phyloP scores from a whole-genome alignment of 768 basidiomycete species.

The Boletus sp. region DNA sequence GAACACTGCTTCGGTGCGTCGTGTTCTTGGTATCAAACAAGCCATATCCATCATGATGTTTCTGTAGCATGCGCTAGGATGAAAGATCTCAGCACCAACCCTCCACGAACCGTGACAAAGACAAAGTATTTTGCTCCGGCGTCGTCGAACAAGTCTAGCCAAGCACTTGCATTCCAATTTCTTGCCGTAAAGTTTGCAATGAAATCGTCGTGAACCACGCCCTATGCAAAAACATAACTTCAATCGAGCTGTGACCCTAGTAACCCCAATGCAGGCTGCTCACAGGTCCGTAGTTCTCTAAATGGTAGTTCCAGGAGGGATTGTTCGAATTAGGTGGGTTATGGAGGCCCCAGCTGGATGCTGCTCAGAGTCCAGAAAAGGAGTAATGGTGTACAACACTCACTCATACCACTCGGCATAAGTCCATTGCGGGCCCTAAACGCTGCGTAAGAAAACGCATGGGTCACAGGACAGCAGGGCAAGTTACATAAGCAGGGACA shows the following conservation, averaged over 20 bases:
- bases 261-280: neutral
- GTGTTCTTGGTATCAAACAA: constrained; percentile 56
- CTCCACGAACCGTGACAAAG: constrained; percentile 42
- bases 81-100: neutral
- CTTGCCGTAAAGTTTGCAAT: constrained; percentile 50
- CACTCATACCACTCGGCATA: constrained; percentile 60
- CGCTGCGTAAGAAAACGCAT: neutral
- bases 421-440: constrained; percentile 35
- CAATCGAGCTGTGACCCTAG: neutral
- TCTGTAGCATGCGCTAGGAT: constrained; percentile 29
- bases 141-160: constrained; percentile 51
- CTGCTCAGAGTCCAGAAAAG: neutral
- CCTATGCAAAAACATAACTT: constrained; percentile 21
- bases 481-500: constrained; percentile 40
- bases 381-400: constrained; percentile 14
- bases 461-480: neutral
- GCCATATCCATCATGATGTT: constrained; percentile 61
- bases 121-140: constrained; percentile 65
- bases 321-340: constrained; percentile 36
- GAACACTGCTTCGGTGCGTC: constrained; percentile 46
- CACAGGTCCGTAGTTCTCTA: constrained; percentile 42
- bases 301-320: constrained; percentile 48
- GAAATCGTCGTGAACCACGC: constrained; percentile 56
- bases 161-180: constrained; percentile 51
- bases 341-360: constrained; percentile 37